These are phyloP conservation scores for Tuber borchii DNA, from an alignment of 495 filamentous ascomycete species.

Conservation along the genomic window DNA sequence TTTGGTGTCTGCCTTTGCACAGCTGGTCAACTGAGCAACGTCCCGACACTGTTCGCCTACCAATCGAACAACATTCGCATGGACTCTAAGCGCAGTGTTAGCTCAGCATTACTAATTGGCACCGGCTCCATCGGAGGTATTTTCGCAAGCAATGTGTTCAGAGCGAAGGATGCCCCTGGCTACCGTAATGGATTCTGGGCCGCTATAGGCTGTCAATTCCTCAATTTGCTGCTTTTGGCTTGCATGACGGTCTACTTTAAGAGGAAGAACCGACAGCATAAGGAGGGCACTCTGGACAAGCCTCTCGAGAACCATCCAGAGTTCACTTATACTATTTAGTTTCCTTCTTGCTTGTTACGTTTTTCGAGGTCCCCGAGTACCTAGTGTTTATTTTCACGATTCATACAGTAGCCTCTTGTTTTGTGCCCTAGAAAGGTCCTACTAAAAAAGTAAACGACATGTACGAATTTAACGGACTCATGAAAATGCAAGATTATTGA, in stretches of 20 bases:
- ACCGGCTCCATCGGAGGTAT: slow-evolving; percentile 58
- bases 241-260: slow-evolving; percentile 29
- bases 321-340: slow-evolving; percentile 37
- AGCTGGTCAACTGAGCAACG: slow-evolving; percentile 52
- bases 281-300: slow-evolving; percentile 25
- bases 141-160: slow-evolving; percentile 52
- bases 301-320: slow-evolving; percentile 26
- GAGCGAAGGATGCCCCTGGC: slow-evolving; percentile 52
- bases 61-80: slow-evolving; percentile 62
- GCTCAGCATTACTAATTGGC: slow-evolving; percentile 44
- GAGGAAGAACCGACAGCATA: slow-evolving; percentile 36
- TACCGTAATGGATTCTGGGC: slow-evolving; percentile 55
- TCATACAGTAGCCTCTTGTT: background rate
- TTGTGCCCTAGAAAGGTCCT: background rate
- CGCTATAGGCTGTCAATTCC: slow-evolving; percentile 32
- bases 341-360: background rate
- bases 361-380: background rate
- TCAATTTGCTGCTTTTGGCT: slow-evolving; percentile 15
- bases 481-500: background rate
- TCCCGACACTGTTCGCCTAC: slow-evolving; percentile 54
- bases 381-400: background rate
- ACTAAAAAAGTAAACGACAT: background rate
- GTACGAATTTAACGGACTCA: background rate
- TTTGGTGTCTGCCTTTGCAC: slow-evolving; percentile 56
- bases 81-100: slow-evolving; percentile 52